Percentiles rank a stretch among this genome's conserved stretches.
Evolutionary conservation across 2,329 filamentous ascomycete genomes (phyloP).

Genomic region (Diaporthe sp.): DNA sequence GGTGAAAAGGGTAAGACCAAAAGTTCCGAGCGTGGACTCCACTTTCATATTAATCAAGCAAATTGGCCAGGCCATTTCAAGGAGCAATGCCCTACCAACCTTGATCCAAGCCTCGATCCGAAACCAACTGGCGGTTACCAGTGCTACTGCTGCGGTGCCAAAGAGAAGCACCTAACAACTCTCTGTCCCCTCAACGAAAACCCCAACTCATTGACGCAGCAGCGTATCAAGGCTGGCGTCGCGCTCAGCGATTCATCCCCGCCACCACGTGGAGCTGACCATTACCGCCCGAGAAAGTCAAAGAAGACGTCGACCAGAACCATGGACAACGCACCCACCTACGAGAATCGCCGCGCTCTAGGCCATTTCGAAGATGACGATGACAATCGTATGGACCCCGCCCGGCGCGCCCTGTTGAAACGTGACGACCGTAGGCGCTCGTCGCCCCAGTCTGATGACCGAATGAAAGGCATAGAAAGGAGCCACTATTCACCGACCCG

Average conservation of each 20-base stretch:
- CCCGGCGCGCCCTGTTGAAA: constrained; percentile 5
- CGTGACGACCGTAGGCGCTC: background rate
- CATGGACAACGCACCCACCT: constrained; percentile 3
- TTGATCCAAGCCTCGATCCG: constrained; percentile 55
- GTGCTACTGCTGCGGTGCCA: constrained; percentile 53
- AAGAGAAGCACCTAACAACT: constrained; percentile 52
- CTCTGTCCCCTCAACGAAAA: constrained; percentile 55
- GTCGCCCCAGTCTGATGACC: background rate
- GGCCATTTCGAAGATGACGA: background rate
- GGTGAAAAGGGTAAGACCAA: constrained; percentile 47
- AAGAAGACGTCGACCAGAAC: background rate
- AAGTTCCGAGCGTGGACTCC: background rate
- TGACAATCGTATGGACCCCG: constrained; percentile 6
- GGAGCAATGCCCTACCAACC: constrained; percentile 57
- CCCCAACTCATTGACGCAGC: constrained; percentile 51
- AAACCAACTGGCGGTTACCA: constrained; percentile 49
- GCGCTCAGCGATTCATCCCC: background rate
- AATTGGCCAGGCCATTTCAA: constrained; percentile 55
- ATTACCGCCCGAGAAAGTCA: constrained; percentile 9
- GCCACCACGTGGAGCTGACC: background rate
- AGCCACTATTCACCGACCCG: constrained; percentile 4
- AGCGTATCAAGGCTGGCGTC: constrained; percentile 45
- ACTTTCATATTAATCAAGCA: constrained; percentile 15
- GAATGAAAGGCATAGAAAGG: background rate
- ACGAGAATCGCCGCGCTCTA: constrained; percentile 39